Base-by-base conservation (phyloP, 306 rosid species). In the Rosa rugosa region DNA sequence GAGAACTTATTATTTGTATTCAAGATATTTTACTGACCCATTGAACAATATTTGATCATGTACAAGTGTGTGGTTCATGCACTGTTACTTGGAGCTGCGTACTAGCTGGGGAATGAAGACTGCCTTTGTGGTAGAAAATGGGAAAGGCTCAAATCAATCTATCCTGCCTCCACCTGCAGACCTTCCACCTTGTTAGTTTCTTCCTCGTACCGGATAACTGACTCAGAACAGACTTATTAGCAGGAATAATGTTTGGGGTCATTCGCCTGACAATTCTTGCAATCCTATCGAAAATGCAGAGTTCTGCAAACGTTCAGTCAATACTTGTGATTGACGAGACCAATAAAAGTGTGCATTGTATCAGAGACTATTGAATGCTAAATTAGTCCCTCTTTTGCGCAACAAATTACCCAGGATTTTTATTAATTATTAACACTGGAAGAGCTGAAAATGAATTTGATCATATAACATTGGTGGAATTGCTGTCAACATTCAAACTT, bases 121-220 rank as follows among this genome's bases (percentile, higher is more conserved):
- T 70, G 80, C 73, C 16, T 76, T 76, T 34, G 62, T 76, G 2
- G 80, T 76, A 41, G 72, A 65, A 50, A 76, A 76, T 65, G 80
- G 77, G 1, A 74, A 76, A 23, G 50, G 68, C 2, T 80, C 73
- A 12, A 42, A 22, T 34, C 51, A 53, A 69, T 69, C 68, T 7
- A 7, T 68, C 12, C 4, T 68, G 40, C 68, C 66, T 51, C 40
- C 38, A 57, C 69, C 78, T 27, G 25, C 14, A 75, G 78, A 59
- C 63, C 78, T 75, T 57, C 78, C 78, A 5, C 54, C 38, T 6
- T 57, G 71, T 64, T 73, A 73, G 36, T 46, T 47, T 8, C 10
- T 53, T 17, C 10, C 60, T 54, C 20, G 11, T 54, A 7, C 22
- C 25, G 62, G 62, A 17, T 17, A 53, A 27, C 31, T 27, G 1